These are phyloP conservation scores for Zygosaccharomyces sapae DNA, from an alignment of 1,139 yeast genomes.

Conservation along the genomic window DNA sequence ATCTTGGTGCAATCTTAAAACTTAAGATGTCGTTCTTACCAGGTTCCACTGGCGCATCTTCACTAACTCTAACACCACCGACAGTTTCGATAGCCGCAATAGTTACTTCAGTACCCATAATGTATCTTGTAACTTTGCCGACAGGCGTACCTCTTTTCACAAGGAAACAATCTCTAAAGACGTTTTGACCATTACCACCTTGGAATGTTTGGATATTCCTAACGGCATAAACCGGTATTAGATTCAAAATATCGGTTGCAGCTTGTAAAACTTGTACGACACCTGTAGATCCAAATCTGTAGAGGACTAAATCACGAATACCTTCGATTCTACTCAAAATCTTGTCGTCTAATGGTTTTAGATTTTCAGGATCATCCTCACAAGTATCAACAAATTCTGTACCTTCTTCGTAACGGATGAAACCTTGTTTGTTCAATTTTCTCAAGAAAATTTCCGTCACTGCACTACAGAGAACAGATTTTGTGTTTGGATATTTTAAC, in stretches of 20 bases:
- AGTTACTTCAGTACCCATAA: conserved; percentile 89
- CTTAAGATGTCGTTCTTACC: conserved; percentile 82
- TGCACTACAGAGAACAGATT: conserved; percentile 84
- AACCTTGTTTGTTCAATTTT: conserved; percentile 79
- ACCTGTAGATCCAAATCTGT: conserved; percentile 94
- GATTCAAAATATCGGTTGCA: conserved; percentile 59
- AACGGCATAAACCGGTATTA: conserved; percentile 89
- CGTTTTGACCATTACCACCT: conserved; percentile 60
- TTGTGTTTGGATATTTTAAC: conserved; percentile 70
- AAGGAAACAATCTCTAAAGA: conserved; percentile 83
- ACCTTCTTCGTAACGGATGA: conserved; percentile 82
- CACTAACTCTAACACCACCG: conserved; percentile 76
- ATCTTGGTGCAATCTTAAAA: conserved; percentile 70
- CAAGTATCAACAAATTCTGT: conserved; percentile 88
- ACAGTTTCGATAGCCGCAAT: conserved; percentile 89
- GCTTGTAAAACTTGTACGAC: conserved; percentile 86
- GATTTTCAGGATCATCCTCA: conserved; percentile 76
- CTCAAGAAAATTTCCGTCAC: conserved; percentile 85
- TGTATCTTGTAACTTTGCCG: conserved; percentile 73
- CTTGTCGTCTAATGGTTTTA: conserved; percentile 81
- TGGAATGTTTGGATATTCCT: conserved; percentile 74
- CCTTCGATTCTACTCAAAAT: conserved; percentile 70
- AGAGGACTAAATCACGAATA: conserved; percentile 83
- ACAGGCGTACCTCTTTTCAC: conserved; percentile 80
- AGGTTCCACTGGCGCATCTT: conserved; percentile 70